Percentiles rank a stretch among this genome's conserved stretches.
Evolutionary conservation across 2,329 filamentous ascomycete species (phyloP).

Genomic region (Aureobasidium musti): DNA sequence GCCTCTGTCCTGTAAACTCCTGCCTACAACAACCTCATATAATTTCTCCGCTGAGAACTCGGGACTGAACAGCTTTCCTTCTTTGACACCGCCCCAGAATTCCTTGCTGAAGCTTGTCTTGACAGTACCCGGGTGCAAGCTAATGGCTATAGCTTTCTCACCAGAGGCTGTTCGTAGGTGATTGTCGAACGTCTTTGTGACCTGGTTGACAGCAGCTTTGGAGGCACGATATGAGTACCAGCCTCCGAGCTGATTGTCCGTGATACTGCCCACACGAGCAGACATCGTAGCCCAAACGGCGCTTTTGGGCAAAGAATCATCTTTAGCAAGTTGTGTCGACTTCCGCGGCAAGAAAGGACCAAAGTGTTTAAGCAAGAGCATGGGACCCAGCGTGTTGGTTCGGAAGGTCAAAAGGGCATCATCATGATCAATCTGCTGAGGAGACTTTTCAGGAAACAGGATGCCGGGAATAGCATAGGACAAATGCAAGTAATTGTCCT

Average conservation of each 20-base stretch:
- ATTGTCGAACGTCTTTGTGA: constrained; percentile 71
- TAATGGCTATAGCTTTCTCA: constrained; percentile 66
- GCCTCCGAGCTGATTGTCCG: constrained; percentile 71
- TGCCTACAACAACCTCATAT: constrained; percentile 57
- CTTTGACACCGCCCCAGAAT: constrained; percentile 67
- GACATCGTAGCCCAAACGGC: constrained; percentile 75
- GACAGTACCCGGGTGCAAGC: constrained; percentile 79
- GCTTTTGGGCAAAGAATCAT: constrained; percentile 46
- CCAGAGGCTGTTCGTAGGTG: constrained; percentile 60
- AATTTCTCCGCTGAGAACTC: constrained; percentile 68
- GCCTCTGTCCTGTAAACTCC: constrained; percentile 58
- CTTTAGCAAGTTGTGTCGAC: constrained; percentile 45
- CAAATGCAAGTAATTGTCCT: constrained; percentile 64
- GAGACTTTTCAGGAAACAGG: constrained; percentile 71
- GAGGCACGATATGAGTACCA: constrained; percentile 81
- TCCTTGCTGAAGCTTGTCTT: constrained; percentile 70
- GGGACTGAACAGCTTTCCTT: constrained; percentile 65
- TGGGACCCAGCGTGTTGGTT: constrained; percentile 71
- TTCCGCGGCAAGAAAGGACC: constrained; percentile 66
- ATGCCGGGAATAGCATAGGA: constrained; percentile 71
- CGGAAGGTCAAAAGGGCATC: constrained; percentile 68
- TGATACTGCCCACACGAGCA: constrained; percentile 72
- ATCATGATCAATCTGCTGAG: constrained; percentile 62
- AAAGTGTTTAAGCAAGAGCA: constrained; percentile 78
- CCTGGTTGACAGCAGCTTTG: constrained; percentile 72